A percentile compares a stretch with the other conserved stretches of the same genome.
Evolutionary conservation across 75 land plant species (phyloP).

Genomic region (Picea glauca): DNA sequence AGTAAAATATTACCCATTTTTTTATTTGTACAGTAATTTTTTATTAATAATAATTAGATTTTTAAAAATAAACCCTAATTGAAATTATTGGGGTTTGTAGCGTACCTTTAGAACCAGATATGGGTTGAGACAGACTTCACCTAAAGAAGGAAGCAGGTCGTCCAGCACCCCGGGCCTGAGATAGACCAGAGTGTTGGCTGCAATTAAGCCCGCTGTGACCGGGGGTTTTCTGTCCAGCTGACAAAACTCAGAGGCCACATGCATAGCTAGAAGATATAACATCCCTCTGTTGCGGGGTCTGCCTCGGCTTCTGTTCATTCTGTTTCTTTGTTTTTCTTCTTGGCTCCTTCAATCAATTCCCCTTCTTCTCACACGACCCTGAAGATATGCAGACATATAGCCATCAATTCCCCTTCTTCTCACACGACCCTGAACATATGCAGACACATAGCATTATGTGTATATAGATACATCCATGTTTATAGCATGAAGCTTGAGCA

Average conservation of each 20-base stretch:
- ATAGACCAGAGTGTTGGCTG: conserved; percentile 63
- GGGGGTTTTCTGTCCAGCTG: conserved; percentile 74
- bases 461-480: too few species aligned
- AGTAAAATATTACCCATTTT: too few species aligned
- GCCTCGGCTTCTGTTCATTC: conserved; percentile 1
- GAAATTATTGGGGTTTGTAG: not conserved
- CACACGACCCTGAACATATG: too few species aligned
- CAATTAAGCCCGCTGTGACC: conserved; percentile 73
- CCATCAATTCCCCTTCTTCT: too few species aligned
- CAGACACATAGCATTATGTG: too few species aligned
- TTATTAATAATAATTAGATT: too few species aligned
- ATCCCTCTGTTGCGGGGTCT: conserved; percentile 39
- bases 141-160: conserved; percentile 48
- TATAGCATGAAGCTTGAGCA: too few species aligned
- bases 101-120: conserved; percentile 71
- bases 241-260: conserved; percentile 52
- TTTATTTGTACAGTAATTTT: too few species aligned
- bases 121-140: conserved; percentile 80
- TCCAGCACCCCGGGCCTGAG: conserved; percentile 65
- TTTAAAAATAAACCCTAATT: too few species aligned
- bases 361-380: too few species aligned
- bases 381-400: too few species aligned
- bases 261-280: conserved; percentile 70
- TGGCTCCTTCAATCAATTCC: not conserved
- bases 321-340: not conserved